phyloP scores from a whole-genome alignment of 1,139 yeast species.

The Geotrichum candidum region DNA sequence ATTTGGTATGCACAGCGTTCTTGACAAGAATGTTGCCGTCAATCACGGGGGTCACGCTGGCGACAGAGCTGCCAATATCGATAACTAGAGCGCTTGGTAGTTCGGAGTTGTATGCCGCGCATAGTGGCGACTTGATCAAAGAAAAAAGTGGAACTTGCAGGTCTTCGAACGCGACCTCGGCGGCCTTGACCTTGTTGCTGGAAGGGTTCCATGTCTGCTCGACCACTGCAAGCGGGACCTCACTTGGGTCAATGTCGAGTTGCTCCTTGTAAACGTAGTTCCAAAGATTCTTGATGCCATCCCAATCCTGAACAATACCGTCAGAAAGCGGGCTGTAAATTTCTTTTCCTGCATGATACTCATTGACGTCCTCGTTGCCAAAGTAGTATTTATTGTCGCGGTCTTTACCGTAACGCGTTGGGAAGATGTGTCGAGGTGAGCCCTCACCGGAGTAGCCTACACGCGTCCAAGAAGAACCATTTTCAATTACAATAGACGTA shows the following conservation, averaged over 20 bases:
- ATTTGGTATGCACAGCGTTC: slow-evolving; percentile 34
- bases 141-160: slow-evolving; percentile 82
- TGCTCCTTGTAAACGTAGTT: slow-evolving; percentile 34
- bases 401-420: slow-evolving; percentile 47
- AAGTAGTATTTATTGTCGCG: slow-evolving; percentile 24
- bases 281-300: slow-evolving; percentile 39
- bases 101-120: slow-evolving; percentile 53
- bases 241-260: slow-evolving; percentile 51
- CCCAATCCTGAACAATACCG: slow-evolving; percentile 44
- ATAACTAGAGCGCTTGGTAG: slow-evolving; percentile 37
- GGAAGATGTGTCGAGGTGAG: slow-evolving; percentile 66
- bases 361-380: slow-evolving; percentile 35
- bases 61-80: slow-evolving; percentile 33
- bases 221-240: slow-evolving; percentile 72
- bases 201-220: slow-evolving; percentile 83
- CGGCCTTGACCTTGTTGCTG: slow-evolving; percentile 61
- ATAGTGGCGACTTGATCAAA: slow-evolving; percentile 76
- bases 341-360: slow-evolving; percentile 35
- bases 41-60: slow-evolving; percentile 84
- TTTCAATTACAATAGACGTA: slow-evolving; percentile 88
- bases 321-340: slow-evolving; percentile 38
- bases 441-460: slow-evolving; percentile 94
- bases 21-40: slow-evolving; percentile 54
- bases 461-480: slow-evolving; percentile 78
- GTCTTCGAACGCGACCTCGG: slow-evolving; percentile 70